Evolutionary conservation across 1,139 yeast genomes (phyloP), one percentile per base, ranked within the genome.

Genomic region (Saccharomycopsis crataegensis): DNA sequence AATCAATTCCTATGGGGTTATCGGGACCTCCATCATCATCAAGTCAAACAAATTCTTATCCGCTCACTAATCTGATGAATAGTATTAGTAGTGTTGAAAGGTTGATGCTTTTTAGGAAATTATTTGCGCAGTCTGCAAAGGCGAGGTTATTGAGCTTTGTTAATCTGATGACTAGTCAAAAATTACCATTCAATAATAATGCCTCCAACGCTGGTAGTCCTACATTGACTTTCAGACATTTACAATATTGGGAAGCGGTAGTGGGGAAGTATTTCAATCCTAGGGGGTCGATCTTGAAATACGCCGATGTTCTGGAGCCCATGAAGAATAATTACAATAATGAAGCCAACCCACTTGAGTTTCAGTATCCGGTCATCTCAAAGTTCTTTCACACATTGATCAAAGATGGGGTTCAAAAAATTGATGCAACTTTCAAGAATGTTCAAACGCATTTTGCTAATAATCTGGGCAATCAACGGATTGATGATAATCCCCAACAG

Each of bases 211-310:
- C 6, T 37, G 17, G 40, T 16, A 22, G 12, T 37, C 32, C 33
- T 12, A 5, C n/a, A 36, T n/a, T n/a, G 12, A 36, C 14, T 36
- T 12, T 36, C 5, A n/a, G 40, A 12, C 12, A 43, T 9, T 16
- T 53, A 2, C 54, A 46, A 36, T 51, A 46, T 45, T 55, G 57
- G 57, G 49, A 55, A 33, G 50, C 51, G 11, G 31, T 55, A 11
- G 42, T 55, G 9, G 48, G 53, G 8, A 55, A 52, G n/a, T 55
- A 43, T 38, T 55, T 55, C 45, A 47, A 37, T 31, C 34, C 44
- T 16, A 34, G 11, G 9, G 17, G 17, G 4, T 47, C 50, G 9
- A 38, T 47, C 6, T 40, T 47, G 36, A 47, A 40, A 28, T 40
- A 22, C 33, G n/a, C 43, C 11, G 46, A 42, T n/a, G 36, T 17